phyloP scores from a whole-genome alignment of 2,329 filamentous ascomycete genomes.

The Harringtonia aguacate region DNA sequence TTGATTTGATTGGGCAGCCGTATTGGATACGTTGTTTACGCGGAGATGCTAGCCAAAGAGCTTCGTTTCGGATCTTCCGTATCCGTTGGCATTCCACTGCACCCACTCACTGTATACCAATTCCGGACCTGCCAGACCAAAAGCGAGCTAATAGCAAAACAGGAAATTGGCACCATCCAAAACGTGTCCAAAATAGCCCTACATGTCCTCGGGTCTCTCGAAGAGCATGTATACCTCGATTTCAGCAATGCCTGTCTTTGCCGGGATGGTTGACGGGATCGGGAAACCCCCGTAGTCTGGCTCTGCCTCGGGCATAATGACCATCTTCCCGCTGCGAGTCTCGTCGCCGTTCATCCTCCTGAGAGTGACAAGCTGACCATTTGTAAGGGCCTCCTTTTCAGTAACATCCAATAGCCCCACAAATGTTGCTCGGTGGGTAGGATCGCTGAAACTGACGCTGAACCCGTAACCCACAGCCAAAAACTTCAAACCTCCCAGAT shows the following conservation, averaged over 20 bases:
- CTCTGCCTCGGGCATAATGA: slow-evolving; percentile 45
- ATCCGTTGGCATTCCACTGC: too few relatives aligned
- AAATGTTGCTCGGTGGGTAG: neutral
- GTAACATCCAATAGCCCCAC: neutral
- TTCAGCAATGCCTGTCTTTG: slow-evolving; percentile 34
- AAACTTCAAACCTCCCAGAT: neutral
- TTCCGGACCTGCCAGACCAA: too few relatives aligned
- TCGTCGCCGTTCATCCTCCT: slow-evolving; percentile 27
- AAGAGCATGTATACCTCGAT: slow-evolving; percentile 28
- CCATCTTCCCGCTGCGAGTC: slow-evolving; percentile 28
- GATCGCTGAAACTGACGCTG: neutral
- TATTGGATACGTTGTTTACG: too few relatives aligned
- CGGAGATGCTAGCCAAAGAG: too few relatives aligned
- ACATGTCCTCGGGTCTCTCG: too few relatives aligned
- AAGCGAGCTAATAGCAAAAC: too few relatives aligned
- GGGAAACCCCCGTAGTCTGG: slow-evolving; percentile 46
- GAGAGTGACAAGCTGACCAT: neutral
- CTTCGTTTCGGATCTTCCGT: too few relatives aligned
- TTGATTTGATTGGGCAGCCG: too few relatives aligned
- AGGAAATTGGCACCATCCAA: too few relatives aligned
- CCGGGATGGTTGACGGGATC: slow-evolving; percentile 42
- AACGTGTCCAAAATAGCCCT: too few relatives aligned
- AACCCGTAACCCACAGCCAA: neutral
- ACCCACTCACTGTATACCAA: too few relatives aligned
- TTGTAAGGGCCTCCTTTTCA: too few relatives aligned